phyloP scores from a whole-genome alignment of 164 flowering plant species.

The Tetrastigma voinierianum region DNA sequence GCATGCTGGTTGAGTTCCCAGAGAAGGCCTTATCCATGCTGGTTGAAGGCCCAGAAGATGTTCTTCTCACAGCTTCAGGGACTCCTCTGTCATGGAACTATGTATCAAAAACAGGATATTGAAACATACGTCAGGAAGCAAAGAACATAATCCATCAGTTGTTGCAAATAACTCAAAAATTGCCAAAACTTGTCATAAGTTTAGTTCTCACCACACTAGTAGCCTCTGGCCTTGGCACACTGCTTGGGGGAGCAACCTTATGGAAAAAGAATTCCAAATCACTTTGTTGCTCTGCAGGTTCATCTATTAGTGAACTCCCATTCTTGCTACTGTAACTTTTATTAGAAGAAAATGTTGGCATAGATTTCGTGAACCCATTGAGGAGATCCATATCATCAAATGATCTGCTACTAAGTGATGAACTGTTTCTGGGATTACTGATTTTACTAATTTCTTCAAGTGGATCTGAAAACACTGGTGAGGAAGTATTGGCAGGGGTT shows the following conservation, averaged over 20 bases:
- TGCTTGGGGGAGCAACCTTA: slow-evolving; percentile 26
- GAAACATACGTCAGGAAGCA: not conserved
- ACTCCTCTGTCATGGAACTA: slow-evolving; percentile 11
- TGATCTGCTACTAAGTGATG: slow-evolving; percentile 35
- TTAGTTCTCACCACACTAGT: slow-evolving; percentile 25
- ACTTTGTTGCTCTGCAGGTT: slow-evolving; percentile 17
- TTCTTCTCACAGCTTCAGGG: slow-evolving; percentile 16
- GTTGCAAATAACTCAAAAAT: not conserved
- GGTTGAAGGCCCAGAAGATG: slow-evolving; percentile 18
- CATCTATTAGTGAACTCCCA: slow-evolving; percentile 10
- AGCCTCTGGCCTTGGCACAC: slow-evolving; percentile 32
- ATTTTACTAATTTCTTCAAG: slow-evolving; percentile 35
- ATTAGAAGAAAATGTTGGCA: slow-evolving; percentile 5
- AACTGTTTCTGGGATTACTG: slow-evolving; percentile 31
- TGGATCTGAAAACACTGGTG: slow-evolving; percentile 24
- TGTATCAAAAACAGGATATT: slow-evolving; percentile 31
- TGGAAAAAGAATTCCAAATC: slow-evolving; percentile 33
- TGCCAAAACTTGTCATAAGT: not conserved
- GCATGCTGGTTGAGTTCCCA: slow-evolving; percentile 13
- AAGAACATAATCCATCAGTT: too few relatives aligned
- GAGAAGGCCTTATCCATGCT: slow-evolving; percentile 24
- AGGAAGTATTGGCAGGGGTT: too few relatives aligned
- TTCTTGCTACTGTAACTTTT: too few relatives aligned
- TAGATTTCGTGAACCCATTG: slow-evolving; percentile 36
- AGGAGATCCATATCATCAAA: slow-evolving; percentile 58